phyloP scores from a whole-genome alignment of 2,329 filamentous ascomycete genomes.

The Arachnopeziza araneosa region DNA sequence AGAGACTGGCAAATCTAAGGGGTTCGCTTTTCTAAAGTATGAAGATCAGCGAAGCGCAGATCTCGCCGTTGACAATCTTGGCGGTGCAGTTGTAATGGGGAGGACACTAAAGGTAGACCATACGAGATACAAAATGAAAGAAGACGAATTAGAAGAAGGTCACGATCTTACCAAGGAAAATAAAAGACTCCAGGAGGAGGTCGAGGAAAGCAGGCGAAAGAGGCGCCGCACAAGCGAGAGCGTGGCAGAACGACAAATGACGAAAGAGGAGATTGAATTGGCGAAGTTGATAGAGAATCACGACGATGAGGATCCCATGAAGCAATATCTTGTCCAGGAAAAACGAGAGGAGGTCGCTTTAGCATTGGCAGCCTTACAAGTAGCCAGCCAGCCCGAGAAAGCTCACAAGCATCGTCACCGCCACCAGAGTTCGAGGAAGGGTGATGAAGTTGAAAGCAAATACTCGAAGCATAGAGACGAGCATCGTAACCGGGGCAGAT shows the following conservation, averaged over 20 bases:
- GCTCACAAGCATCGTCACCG: background rate
- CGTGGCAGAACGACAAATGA: slow-evolving; percentile 49
- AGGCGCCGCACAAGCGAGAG: slow-evolving; percentile 30
- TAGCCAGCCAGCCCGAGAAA: background rate
- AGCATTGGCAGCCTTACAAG: slow-evolving; percentile 44
- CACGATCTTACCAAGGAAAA: slow-evolving; percentile 41
- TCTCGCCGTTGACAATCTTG: slow-evolving; percentile 91
- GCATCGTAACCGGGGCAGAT: slow-evolving; percentile 4
- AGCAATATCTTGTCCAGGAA: slow-evolving; percentile 79
- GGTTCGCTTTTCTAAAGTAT: slow-evolving; percentile 96
- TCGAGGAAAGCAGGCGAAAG: slow-evolving; percentile 41
- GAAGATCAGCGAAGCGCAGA: slow-evolving; percentile 96
- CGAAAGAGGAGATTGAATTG: slow-evolving; percentile 80
- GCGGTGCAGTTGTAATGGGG: slow-evolving; percentile 77
- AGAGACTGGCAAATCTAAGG: slow-evolving; percentile 90
- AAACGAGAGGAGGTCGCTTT: slow-evolving; percentile 83
- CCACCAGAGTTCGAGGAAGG: background rate
- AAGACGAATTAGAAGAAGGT: slow-evolving; percentile 65
- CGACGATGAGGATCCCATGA: slow-evolving; percentile 98
- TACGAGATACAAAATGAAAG: slow-evolving; percentile 81
- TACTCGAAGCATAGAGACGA: background rate
- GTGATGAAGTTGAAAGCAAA: slow-evolving; percentile 3
- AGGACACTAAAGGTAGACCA: slow-evolving; percentile 85
- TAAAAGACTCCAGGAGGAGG: slow-evolving; percentile 29
- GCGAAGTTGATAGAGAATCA: slow-evolving; percentile 69